phyloP scores from a whole-genome alignment of 2,329 filamentous ascomycete species.

The Colletotrichum ledebouriae region DNA sequence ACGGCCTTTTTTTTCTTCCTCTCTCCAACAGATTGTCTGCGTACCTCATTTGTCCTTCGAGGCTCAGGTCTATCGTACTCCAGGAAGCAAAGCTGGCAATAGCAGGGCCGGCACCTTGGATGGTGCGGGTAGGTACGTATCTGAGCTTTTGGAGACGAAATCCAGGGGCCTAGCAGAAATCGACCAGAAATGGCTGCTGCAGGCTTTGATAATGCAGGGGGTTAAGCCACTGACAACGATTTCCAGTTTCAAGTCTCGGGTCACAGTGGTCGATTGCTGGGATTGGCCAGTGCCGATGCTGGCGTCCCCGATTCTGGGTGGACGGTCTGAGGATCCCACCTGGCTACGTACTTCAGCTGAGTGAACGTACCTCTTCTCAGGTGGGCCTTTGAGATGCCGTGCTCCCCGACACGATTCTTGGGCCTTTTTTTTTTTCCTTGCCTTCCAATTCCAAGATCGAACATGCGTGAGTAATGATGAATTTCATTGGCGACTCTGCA shows the following conservation, averaged over 20 bases:
- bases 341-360: constrained; percentile 30
- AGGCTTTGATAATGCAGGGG: constrained; percentile 41
- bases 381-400: constrained; percentile 33
- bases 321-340: constrained; percentile 23
- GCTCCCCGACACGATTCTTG: constrained; percentile 33
- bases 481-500: constrained; percentile 3
- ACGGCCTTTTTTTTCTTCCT: constrained; percentile 6
- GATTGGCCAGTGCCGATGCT: constrained; percentile 33
- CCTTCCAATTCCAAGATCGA: background rate
- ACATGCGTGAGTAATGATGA: background rate
- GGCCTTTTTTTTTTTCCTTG: background rate
- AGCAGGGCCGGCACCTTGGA: background rate
- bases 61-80: background rate
- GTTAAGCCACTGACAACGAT: constrained; percentile 40
- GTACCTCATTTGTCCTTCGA: background rate
- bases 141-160: background rate
- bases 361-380: constrained; percentile 20
- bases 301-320: constrained; percentile 36
- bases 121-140: constrained; percentile 6
- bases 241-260: constrained; percentile 36
- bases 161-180: constrained; percentile 9
- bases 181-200: constrained; percentile 32
- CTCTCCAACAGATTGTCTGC: constrained; percentile 1
- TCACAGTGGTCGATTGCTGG: constrained; percentile 23
- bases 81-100: background rate